Conservation (phyloP, 768 basidiomycete species). For the Cyclocybe cylindracea region DNA sequence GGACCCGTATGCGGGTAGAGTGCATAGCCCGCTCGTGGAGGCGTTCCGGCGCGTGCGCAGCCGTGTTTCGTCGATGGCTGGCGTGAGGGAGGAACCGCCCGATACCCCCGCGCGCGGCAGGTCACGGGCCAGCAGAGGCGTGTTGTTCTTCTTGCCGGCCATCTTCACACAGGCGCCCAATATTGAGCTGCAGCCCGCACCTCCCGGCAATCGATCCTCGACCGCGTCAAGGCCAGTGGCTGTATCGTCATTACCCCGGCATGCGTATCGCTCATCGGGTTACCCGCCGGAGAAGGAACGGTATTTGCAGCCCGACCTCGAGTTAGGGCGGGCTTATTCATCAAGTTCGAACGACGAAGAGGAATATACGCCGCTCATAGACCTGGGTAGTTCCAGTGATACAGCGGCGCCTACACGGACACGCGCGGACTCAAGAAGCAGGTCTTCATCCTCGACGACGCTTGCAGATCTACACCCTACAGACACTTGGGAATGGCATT, state of each 20-base stretch:
- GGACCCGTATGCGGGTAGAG: slow-evolving; percentile 44
- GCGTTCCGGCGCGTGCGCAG: slow-evolving; percentile 58
- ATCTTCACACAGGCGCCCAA: slow-evolving; percentile 62
- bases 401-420: slow-evolving; percentile 20
- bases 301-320: slow-evolving; percentile 14
- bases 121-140: slow-evolving; percentile 50
- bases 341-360: slow-evolving; percentile 7
- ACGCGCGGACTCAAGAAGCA: slow-evolving; percentile 20
- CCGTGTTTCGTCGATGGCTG: slow-evolving; percentile 51
- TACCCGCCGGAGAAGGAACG: slow-evolving; percentile 49
- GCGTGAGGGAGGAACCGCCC: slow-evolving; percentile 37
- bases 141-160: slow-evolving; percentile 82
- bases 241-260: slow-evolving; percentile 22
- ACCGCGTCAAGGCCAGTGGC: slow-evolving; percentile 21
- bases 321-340: slow-evolving; percentile 15
- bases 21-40: slow-evolving; percentile 51
- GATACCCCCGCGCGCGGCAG: slow-evolving; percentile 46
- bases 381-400: slow-evolving; percentile 1
- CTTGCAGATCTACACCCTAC: neutral
- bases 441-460: slow-evolving; percentile 15
- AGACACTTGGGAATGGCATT: slow-evolving; percentile 9
- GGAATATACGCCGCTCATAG: slow-evolving; percentile 15
- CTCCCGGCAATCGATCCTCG: slow-evolving; percentile 11
- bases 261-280: slow-evolving; percentile 21
- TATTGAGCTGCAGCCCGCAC: slow-evolving; percentile 41